Evolutionary conservation across 345 rosid genomes (phyloP).

Genomic region (Citrus medica): DNA sequence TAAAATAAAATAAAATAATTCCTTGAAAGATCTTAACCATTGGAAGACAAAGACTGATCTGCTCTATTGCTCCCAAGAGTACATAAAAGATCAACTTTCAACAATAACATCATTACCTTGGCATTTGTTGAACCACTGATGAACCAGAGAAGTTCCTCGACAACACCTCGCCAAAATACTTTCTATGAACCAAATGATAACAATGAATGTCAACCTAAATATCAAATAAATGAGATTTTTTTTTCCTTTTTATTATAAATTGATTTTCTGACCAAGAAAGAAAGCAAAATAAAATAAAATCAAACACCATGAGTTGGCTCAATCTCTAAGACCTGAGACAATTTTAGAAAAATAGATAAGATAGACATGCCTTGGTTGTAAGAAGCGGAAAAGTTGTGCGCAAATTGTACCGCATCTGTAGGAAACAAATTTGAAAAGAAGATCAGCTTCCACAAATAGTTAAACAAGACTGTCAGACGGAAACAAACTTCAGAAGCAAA

Average conservation of each 20-base stretch:
- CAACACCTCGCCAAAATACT: slow-evolving; percentile 98
- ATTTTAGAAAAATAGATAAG: neutral
- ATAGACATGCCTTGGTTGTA: slow-evolving; percentile 66
- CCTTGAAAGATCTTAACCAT: neutral
- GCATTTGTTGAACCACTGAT: slow-evolving; percentile 95
- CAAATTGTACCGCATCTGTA: slow-evolving; percentile 78
- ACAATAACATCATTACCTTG: slow-evolving; percentile 47
- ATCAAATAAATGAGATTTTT: slow-evolving; percentile 4
- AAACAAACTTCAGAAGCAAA: slow-evolving; percentile 10
- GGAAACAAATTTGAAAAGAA: neutral
- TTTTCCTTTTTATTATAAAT: neutral
- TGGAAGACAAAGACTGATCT: neutral
- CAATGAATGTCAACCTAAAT: slow-evolving; percentile 15
- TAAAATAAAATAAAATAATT: neutral
- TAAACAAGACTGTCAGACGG: neutral
- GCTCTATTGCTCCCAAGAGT: neutral
- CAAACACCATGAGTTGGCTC: neutral
- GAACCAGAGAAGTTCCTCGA: slow-evolving; percentile 98
- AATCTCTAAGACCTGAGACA: neutral
- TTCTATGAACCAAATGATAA: slow-evolving; percentile 47
- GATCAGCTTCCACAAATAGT: neutral
- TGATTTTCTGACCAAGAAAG: neutral
- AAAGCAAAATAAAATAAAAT: neutral
- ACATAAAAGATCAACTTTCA: slow-evolving; percentile 2
- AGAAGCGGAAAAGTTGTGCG: slow-evolving; percentile 84